A percentile compares a stretch with the other conserved stretches of the same genome.
Conservation (phyloP, 768 basidiomycete genomes). For the Suillus tomentosus region DNA sequence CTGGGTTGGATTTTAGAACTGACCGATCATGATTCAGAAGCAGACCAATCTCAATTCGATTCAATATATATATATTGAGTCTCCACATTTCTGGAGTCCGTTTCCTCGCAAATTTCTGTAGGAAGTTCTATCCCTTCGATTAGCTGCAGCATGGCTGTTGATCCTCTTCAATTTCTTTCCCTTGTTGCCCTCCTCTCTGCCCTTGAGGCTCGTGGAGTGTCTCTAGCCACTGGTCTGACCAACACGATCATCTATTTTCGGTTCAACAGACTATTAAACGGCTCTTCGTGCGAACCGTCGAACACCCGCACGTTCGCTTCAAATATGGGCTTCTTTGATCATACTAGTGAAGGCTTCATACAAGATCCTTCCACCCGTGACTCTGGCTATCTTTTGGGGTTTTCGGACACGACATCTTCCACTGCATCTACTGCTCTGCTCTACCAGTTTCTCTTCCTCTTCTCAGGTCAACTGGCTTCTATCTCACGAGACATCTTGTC, state of each 20-base stretch:
- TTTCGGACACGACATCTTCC: neutral
- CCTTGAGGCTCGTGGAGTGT: neutral
- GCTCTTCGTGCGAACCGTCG: neutral
- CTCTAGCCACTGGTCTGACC: neutral
- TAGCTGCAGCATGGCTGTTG: neutral
- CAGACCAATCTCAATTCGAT: neutral
- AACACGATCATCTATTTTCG: neutral
- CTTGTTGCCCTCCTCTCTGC: neutral
- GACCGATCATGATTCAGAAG: neutral
- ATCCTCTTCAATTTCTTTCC: neutral
- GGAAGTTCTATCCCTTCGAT: neutral
- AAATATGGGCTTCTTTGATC: neutral
- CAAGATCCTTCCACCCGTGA: neutral
- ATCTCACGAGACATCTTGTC: neutral
- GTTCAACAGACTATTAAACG: neutral
- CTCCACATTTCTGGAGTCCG: neutral
- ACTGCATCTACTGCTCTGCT: neutral
- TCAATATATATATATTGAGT: neutral
- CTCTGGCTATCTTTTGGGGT: neutral
- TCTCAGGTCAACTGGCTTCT: neutral
- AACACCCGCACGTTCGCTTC: neutral
- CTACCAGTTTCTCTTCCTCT: neutral
- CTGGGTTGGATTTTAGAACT: neutral
- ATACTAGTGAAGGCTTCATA: neutral
- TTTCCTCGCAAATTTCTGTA: neutral